Evolutionary conservation across 2,329 filamentous ascomycete species (phyloP).

Genomic region (Alternaria novae-zelandiae): DNA sequence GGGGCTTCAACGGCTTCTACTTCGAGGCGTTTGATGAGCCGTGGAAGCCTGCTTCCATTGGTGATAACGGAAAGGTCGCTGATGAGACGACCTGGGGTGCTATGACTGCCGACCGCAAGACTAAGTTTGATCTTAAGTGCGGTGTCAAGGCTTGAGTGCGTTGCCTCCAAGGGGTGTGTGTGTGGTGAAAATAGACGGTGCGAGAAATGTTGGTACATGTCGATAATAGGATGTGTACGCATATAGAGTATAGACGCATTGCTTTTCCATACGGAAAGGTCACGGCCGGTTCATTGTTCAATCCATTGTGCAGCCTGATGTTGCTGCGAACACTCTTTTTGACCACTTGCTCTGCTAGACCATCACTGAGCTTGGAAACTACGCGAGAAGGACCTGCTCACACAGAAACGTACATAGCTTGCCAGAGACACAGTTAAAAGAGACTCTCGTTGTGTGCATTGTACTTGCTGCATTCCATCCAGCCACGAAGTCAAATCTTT

Average conservation of each 20-base stretch:
- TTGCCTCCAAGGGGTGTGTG: not conserved
- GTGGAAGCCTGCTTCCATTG: constrained; percentile 70
- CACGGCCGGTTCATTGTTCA: not conserved
- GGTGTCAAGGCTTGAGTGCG: constrained; percentile 22
- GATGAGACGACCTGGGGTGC: constrained; percentile 75
- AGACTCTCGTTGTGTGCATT: not conserved
- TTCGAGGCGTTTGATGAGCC: constrained; percentile 78
- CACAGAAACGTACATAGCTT: not conserved
- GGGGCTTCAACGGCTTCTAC: constrained; percentile 73
- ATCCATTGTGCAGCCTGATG: not conserved
- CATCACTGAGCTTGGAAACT: not conserved
- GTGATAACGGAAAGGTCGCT: constrained; percentile 66
- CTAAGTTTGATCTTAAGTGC: constrained; percentile 63
- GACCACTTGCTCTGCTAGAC: fast-evolving
- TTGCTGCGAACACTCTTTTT: not conserved
- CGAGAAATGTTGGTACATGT: not conserved
- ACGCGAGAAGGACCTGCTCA: not conserved
- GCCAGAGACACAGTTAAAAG: not conserved
- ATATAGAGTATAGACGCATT: not conserved
- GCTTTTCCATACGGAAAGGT: not conserved
- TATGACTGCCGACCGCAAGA: constrained; percentile 64
- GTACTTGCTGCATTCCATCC: not conserved
- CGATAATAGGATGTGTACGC: not conserved
- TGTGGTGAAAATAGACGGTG: not conserved
- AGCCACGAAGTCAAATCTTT: not conserved